Evolutionary conservation across 2,329 filamentous ascomycete genomes (phyloP).

Genomic region (Fusarium nurragi): DNA sequence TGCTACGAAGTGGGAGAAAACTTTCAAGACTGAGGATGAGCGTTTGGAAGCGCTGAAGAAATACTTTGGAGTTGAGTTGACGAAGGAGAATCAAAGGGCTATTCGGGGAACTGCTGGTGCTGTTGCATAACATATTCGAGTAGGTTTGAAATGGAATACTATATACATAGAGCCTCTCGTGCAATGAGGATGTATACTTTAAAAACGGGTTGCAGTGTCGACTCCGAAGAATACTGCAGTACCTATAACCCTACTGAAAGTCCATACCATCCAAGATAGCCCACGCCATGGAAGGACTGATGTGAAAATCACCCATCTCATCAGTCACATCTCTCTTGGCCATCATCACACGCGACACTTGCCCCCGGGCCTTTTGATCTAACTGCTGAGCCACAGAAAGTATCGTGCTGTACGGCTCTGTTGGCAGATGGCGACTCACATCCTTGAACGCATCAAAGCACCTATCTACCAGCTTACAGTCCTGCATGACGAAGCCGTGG

Average conservation of each 20-base stretch:
- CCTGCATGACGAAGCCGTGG: not conserved
- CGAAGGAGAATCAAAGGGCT: conserved; percentile 1
- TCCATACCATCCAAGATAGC: conserved; percentile 26
- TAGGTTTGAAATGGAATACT: no score
- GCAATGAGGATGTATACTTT: no score
- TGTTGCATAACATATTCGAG: not conserved
- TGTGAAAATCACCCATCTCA: not conserved
- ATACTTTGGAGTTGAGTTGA: conserved; percentile 17
- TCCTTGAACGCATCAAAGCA: conserved; percentile 4
- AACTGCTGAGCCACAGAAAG: conserved; percentile 23
- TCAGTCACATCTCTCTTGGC: not conserved
- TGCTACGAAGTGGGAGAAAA: not conserved
- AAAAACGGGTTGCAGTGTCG: not conserved
- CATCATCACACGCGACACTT: conserved; percentile 9
- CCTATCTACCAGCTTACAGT: conserved; percentile 18
- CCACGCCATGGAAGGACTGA: conserved; percentile 24
- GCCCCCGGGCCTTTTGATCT: conserved; percentile 28
- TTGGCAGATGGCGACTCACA: not conserved
- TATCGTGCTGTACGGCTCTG: conserved; percentile 12
- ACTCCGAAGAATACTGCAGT: not conserved
- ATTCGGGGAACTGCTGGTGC: conserved; percentile 15
- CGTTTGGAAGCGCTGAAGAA: not conserved
- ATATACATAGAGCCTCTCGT: no score
- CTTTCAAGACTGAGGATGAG: conserved; percentile 7
- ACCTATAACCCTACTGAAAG: not conserved